A percentile compares a stretch with the other conserved stretches of the same genome.
These are phyloP conservation scores for Ophiosphaerella narmari DNA, from an alignment of 2,329 filamentous ascomycete species.

Conservation along the genomic window DNA sequence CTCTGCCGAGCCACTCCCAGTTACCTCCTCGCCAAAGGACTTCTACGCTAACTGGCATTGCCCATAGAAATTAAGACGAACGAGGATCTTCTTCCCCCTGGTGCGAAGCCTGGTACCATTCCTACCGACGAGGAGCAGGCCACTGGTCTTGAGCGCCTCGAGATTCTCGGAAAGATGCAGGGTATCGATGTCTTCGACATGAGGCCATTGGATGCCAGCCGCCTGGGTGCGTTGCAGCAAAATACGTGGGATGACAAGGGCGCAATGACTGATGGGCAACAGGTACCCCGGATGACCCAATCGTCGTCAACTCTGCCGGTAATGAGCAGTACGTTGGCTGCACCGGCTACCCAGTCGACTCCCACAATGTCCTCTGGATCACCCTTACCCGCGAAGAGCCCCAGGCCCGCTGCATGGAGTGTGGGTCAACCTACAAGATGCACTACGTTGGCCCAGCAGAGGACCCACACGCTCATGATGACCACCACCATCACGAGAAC, in stretches of 20 bases:
- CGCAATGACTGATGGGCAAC: conserved; percentile 22
- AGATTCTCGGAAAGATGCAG: conserved; percentile 99
- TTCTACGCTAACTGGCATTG: conserved; percentile 32
- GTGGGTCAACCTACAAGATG: conserved; percentile 97
- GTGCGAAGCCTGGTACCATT: conserved; percentile 79
- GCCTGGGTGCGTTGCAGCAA: conserved; percentile 67
- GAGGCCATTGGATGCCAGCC: conserved; percentile 89
- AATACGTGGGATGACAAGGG: neutral
- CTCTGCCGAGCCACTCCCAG: conserved; percentile 14
- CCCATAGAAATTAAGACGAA: conserved; percentile 76
- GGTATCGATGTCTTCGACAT: conserved; percentile 98
- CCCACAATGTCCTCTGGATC: conserved; percentile 88
- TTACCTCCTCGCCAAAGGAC: neutral
- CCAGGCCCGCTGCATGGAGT: conserved; percentile 93
- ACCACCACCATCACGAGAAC: conserved; percentile 53
- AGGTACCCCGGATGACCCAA: conserved; percentile 87
- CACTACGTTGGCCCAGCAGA: conserved; percentile 88
- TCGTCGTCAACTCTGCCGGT: conserved; percentile 86
- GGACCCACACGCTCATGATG: conserved; percentile 67
- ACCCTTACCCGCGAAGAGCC: conserved; percentile 87
- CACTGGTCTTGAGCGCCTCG: conserved; percentile 96
- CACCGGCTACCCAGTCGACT: conserved; percentile 92
- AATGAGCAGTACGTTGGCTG: conserved; percentile 97
- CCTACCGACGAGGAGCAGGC: conserved; percentile 94
- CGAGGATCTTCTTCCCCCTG: conserved; percentile 83